Base-by-base conservation (phyloP, 2,329 filamentous ascomycete species). In the Periconia digitata region DNA sequence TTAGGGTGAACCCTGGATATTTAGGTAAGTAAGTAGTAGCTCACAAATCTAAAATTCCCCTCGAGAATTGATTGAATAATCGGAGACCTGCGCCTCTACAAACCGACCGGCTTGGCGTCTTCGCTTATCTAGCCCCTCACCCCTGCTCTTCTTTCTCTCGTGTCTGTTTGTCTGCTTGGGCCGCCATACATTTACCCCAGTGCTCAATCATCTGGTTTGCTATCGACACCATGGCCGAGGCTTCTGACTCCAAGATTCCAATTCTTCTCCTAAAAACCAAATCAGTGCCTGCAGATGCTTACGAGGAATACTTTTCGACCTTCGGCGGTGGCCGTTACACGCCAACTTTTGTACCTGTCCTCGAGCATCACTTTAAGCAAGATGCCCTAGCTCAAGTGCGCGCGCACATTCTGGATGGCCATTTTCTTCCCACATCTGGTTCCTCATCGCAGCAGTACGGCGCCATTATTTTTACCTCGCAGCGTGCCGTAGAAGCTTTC, bases 391-490 rank as follows among this genome's bases (percentile, higher is more conserved):
- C 72, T 22, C 71, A 72, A 37, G 71, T 91, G 18, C 74, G 75
- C 23, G 62, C 69, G 3, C 64, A 84, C 15, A 76, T 92, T 18
- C 62, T 67, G 51, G 62, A 61, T 36, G 71, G 73, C 38, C 72
- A 70, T 21, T 74, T 79, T 50, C 64, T 53, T 56, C 24, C 49
- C 40, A 37, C 39, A 47, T 22, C 56, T 27, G 44, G 54, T 5
- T 50, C 55, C 17, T 49, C 60, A 7, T 63, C 61, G 13, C 69
- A 70, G 45, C 64, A 72, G 13, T 92, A 89, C 62, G 87, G 88
- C 5, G 89, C 87, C n/a, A 73, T 92, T 49, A 85, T 94, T 42
- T 92, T 94, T 64, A 94, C 89, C 1, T 92, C 87, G 7, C 90
- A 94, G 67, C 81, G 89, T 41, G 88, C 90, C 1, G 89, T 94